phyloP scores from a whole-genome alignment of 768 basidiomycete species.

The Pulveroboletus sp. region DNA sequence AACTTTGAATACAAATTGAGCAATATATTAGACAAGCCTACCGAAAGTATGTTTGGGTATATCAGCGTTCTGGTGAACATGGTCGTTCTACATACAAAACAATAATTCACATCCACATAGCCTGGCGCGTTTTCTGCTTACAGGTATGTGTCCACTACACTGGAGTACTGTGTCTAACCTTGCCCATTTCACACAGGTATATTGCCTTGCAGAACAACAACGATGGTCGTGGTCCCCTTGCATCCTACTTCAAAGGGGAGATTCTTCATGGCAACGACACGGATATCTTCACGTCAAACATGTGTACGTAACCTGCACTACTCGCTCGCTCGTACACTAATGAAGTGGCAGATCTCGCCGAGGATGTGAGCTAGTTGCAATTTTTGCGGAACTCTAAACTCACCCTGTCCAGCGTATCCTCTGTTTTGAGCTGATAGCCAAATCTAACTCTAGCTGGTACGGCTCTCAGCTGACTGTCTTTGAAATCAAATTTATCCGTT shows the following conservation, averaged over 20 bases:
- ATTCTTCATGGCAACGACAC: slow-evolving; percentile 77
- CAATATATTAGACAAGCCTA: slow-evolving; percentile 87
- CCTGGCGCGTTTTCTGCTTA: slow-evolving; percentile 96
- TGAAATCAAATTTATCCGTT: slow-evolving; percentile 6
- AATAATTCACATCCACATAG: slow-evolving; percentile 31
- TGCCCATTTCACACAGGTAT: slow-evolving; percentile 41
- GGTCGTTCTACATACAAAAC: not conserved
- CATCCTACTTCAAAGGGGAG: slow-evolving; percentile 98
- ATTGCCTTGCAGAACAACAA: slow-evolving; percentile 87
- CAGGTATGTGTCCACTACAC: slow-evolving; percentile 34
- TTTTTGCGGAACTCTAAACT: not conserved
- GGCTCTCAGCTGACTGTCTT: slow-evolving; percentile 14
- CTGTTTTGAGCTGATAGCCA: slow-evolving; percentile 77
- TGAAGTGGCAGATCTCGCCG: slow-evolving; percentile 66
- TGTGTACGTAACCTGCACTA: slow-evolving; percentile 56
- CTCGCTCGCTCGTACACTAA: slow-evolving; percentile 4
- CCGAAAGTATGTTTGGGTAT: slow-evolving; percentile 89
- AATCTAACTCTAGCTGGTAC: slow-evolving; percentile 73
- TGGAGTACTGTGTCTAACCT: not conserved
- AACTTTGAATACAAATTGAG: slow-evolving; percentile 95
- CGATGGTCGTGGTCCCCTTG: slow-evolving; percentile 77
- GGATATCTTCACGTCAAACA: slow-evolving; percentile 93
- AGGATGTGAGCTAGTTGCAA: slow-evolving; percentile 55
- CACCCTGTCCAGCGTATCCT: slow-evolving; percentile 61
- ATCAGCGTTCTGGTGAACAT: slow-evolving; percentile 79